Evolutionary conservation across 208 protist genomes (phyloP), one percentile per base, ranked within the genome.

Genomic region (Herpetomonas samuelpessoai): DNA sequence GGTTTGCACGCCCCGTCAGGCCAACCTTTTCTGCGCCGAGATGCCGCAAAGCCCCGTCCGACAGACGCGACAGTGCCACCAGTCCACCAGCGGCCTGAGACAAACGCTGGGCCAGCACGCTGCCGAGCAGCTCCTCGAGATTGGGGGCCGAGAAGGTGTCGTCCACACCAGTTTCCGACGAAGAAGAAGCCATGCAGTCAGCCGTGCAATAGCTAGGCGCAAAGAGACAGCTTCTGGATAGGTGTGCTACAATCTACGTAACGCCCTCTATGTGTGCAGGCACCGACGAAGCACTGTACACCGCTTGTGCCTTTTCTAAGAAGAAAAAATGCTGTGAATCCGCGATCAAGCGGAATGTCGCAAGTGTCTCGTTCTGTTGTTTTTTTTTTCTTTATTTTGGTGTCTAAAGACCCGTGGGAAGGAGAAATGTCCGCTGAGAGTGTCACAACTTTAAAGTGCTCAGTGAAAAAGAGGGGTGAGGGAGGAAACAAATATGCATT

Each of bases 91-190:
- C 76, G 22, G 66, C 71, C 14, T 46, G 22, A 27, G 85, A 31
- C 4, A 94, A 66, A 63, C 86, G 68, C 7, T 57, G 51, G 12
- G 72, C 66, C 22, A 94, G 59, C 22, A 51, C 38, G 19, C 54
- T 7, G 18, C 88, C 84, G 6, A 94, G 52, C 35, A 94, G 71
- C 1, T 54, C 76, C 19, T 65, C 69, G 2, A 91, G 71, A 49
- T 94, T 94, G 1, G 83, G 74, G 0, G 77, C 62, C 16, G 60
- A n/a, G n/a, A n/a, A n/a, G n/a, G n/a, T n/a, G n/a, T n/a, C n/a
- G n/a, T n/a, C n/a, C n/a, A n/a, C n/a, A n/a, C n/a, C 1, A 60
- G 74, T 74, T 19, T 25, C n/a, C 19, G 9, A 56, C 27, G 31
- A 49, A 46, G 19, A 58, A 12, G 16, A 7, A 24, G 10, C 31